phyloP scores from a whole-genome alignment of 2,329 filamentous ascomycete species.

The Talaromyces sp. region DNA sequence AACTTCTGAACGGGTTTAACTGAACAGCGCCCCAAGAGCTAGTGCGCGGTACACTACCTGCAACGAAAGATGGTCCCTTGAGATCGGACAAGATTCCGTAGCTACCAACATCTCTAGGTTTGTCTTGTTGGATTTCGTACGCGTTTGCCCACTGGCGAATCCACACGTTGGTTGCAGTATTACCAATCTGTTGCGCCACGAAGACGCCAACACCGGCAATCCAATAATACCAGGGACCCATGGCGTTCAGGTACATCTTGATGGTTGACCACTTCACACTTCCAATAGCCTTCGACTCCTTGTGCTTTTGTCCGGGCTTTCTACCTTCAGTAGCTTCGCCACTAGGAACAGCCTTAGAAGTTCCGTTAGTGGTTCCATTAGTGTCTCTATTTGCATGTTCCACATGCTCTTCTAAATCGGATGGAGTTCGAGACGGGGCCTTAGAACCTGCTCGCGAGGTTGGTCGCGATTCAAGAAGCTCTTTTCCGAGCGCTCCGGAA shows the following conservation, averaged over 20 bases:
- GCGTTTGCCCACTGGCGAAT: conserved; percentile 93
- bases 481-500: conserved; percentile 84
- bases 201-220: conserved; percentile 69
- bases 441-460: conserved; percentile 66
- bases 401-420: conserved; percentile 62
- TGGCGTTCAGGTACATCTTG: conserved; percentile 74
- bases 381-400: conserved; percentile 45
- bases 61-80: conserved; percentile 32
- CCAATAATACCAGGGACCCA: conserved; percentile 99
- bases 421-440: conserved; percentile 71
- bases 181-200: conserved; percentile 72
- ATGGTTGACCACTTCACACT: conserved; percentile 86
- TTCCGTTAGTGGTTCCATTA: conserved; percentile 44
- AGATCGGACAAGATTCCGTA: conserved; percentile 37
- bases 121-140: conserved; percentile 53
- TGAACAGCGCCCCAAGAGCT: conserved; percentile 25
- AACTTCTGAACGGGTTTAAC: conserved; percentile 17
- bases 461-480: conserved; percentile 69
- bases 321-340: conserved; percentile 41
- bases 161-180: conserved; percentile 88
- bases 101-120: conserved; percentile 26
- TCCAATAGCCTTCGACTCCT: conserved; percentile 76
- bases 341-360: conserved; percentile 24
- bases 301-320: conserved; percentile 38
- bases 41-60: conserved; percentile 29